These are phyloP conservation scores for Phyllostachys edulis DNA, from an alignment of 176 grass and related monocot species.

Conservation along the genomic window DNA sequence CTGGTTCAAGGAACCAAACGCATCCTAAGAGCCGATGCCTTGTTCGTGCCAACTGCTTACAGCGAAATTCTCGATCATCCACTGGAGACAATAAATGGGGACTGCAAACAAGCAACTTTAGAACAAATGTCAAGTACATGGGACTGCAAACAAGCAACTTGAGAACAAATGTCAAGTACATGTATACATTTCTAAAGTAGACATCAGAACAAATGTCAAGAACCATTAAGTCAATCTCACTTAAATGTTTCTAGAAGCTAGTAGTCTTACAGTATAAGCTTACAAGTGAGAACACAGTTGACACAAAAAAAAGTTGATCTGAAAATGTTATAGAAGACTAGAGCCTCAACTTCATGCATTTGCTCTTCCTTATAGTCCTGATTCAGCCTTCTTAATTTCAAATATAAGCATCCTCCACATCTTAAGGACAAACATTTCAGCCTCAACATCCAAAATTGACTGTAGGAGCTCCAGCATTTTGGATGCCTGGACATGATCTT, in stretches of 20 bases:
- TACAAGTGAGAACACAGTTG: conserved; percentile 31
- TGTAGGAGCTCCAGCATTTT: conserved; percentile 92
- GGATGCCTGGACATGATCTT: conserved; percentile 85
- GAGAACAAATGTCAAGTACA: not conserved
- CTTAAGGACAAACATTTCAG: conserved; percentile 99
- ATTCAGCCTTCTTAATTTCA: conserved; percentile 96
- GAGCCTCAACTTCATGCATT: conserved; percentile 39
- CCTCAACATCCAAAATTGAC: conserved; percentile 88
- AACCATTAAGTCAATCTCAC: conserved; percentile 27
- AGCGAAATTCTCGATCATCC: not conserved
- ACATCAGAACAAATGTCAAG: not conserved
- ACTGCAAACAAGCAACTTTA: not conserved
- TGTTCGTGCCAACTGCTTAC: not conserved
- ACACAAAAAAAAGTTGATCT: conserved; percentile 1
- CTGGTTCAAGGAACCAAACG: no score
- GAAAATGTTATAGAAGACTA: conserved; percentile 39
- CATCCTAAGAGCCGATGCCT: no score
- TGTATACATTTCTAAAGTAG: conserved; percentile 30
- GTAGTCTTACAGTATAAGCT: conserved; percentile 32
- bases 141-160: not conserved
- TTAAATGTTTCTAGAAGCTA: conserved; percentile 8
- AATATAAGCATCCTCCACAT: conserved; percentile 99
- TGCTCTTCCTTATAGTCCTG: conserved; percentile 56
- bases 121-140: not conserved
- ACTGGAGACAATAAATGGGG: not conserved